These are phyloP conservation scores for Gossypium anomalum DNA, from an alignment of 345 rosid genomes.

Conservation along the genomic window DNA sequence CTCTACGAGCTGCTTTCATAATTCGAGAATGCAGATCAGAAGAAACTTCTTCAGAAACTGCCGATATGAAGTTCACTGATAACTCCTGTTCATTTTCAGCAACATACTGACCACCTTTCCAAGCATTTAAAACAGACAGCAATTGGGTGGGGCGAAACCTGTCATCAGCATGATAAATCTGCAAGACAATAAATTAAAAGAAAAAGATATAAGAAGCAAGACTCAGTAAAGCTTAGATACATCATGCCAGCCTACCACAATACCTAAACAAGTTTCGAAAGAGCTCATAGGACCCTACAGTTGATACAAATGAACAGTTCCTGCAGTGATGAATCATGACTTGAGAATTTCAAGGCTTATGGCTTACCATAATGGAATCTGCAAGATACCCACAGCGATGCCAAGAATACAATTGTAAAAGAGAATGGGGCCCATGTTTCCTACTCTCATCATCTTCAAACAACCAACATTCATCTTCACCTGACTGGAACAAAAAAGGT, in stretches of 20 bases:
- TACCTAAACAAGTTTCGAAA: neutral
- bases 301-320: neutral
- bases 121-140: constrained; percentile 46
- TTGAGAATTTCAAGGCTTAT: constrained; percentile 30
- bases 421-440: constrained; percentile 77
- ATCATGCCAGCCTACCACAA: neutral
- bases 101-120: constrained; percentile 39
- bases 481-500: constrained; percentile 38
- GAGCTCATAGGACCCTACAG: neutral
- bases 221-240: neutral
- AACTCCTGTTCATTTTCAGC: constrained; percentile 30
- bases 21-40: constrained; percentile 73
- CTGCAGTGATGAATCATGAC: neutral
- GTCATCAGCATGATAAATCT: constrained; percentile 64
- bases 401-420: constrained; percentile 66
- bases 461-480: constrained; percentile 71
- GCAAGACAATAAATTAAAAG: constrained; percentile 27
- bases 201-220: constrained; percentile 15
- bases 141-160: constrained; percentile 48
- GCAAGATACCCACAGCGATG: constrained; percentile 50
- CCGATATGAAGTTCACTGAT: constrained; percentile 38
- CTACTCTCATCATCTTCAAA: constrained; percentile 63
- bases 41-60: constrained; percentile 69
- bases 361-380: constrained; percentile 60
- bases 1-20: constrained; percentile 74